Conservation (phyloP, 441 rosid species). For the Eugenia klotzschiana region DNA sequence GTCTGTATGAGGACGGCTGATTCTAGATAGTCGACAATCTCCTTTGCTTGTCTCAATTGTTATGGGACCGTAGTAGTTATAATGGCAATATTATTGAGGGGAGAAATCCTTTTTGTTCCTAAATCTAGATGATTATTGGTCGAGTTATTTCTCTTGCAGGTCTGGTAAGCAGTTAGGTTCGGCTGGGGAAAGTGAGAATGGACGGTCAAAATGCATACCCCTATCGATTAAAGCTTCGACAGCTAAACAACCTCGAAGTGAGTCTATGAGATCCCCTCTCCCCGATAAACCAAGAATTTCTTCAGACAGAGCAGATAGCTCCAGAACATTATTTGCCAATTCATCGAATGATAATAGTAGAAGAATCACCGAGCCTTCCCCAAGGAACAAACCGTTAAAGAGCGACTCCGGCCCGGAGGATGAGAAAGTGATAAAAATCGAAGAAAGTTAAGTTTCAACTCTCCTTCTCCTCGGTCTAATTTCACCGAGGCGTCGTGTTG, state of each 20-base stretch:
- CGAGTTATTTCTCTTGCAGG: constrained; percentile 28
- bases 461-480: background rate
- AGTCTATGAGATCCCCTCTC: constrained; percentile 56
- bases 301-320: constrained; percentile 25
- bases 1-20: background rate
- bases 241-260: constrained; percentile 40
- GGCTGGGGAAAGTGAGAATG: constrained; percentile 30
- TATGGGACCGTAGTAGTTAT: background rate
- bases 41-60: background rate
- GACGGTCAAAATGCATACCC: constrained; percentile 46
- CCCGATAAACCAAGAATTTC: constrained; percentile 50
- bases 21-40: background rate
- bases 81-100: background rate
- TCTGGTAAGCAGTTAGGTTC: constrained; percentile 31
- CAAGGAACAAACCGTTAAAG: constrained; percentile 21
- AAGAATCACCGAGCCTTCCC: constrained; percentile 36
- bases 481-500: background rate
- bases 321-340: constrained; percentile 4
- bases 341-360: constrained; percentile 30
- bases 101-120: background rate
- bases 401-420: constrained; percentile 48
- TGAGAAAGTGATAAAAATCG: constrained; percentile 64
- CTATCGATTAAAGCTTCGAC: constrained; percentile 44
- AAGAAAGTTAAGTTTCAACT: constrained; percentile 71
- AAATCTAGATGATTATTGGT: background rate